Evolutionary conservation across 228 moss, liverwort and hornwort genomes (phyloP).

Genomic region (Sphagnum fallax): DNA sequence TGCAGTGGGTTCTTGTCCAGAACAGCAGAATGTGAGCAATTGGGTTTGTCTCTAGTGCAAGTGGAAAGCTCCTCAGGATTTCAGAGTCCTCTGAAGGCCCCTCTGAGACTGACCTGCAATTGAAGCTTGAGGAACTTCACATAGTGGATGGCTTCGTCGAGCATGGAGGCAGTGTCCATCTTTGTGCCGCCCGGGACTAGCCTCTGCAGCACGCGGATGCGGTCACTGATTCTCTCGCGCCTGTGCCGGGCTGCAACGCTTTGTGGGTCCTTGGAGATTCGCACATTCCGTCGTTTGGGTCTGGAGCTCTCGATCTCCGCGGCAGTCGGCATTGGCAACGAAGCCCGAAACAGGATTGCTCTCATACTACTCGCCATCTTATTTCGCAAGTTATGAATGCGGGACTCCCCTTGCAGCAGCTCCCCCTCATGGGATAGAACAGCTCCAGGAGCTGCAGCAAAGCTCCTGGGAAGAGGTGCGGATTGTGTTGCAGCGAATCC

Average conservation of each 20-base stretch:
- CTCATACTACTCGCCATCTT: background rate
- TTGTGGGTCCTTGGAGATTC: conserved; percentile 41
- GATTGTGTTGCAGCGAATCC: background rate
- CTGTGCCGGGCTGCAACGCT: conserved; percentile 39
- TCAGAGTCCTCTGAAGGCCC: background rate
- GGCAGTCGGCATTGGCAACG: conserved; percentile 4
- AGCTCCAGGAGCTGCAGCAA: background rate
- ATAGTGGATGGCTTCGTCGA: conserved; percentile 37
- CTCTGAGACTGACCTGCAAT: conserved; percentile 7
- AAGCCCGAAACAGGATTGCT: conserved; percentile 8
- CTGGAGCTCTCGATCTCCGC: conserved; percentile 17
- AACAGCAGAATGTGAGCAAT: background rate
- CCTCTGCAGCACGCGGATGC: conserved; percentile 29
- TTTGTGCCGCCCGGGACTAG: conserved; percentile 38
- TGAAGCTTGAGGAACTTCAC: conserved; percentile 29
- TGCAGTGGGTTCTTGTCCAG: background rate
- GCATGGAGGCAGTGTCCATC: conserved; percentile 51
- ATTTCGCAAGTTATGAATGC: background rate
- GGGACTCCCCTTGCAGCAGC: background rate
- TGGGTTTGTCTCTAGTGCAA: background rate
- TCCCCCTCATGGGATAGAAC: no score
- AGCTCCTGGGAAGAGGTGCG: background rate
- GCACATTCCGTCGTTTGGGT: conserved; percentile 34
- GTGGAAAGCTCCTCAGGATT: no score
- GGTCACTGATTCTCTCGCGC: conserved; percentile 27